Percentiles rank a stretch among this genome's conserved stretches.
Evolutionary conservation across 2,329 filamentous ascomycete genomes (phyloP).

Genomic region (Plectosphaerella plurivora): DNA sequence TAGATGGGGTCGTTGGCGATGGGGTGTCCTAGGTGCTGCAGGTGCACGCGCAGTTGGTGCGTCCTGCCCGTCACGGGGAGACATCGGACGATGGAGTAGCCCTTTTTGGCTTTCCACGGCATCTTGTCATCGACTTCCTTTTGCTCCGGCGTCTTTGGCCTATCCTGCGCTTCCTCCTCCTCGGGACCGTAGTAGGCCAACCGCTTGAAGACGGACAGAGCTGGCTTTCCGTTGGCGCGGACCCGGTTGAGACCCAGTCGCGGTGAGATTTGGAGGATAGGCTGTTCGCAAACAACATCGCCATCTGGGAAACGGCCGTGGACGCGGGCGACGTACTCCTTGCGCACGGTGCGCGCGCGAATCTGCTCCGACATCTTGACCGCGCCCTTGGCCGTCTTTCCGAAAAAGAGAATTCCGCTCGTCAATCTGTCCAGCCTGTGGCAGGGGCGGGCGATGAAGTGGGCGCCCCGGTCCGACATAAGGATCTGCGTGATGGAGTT

Average conservation of each 20-base stretch:
- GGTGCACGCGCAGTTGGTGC: constrained; percentile 89
- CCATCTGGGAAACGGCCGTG: constrained; percentile 88
- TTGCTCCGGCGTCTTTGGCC: constrained; percentile 17
- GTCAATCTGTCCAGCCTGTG: constrained; percentile 93
- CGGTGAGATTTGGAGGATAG: constrained; percentile 88
- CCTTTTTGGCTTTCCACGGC: constrained; percentile 54
- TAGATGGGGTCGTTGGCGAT: constrained; percentile 98
- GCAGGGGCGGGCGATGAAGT: constrained; percentile 64
- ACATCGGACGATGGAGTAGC: constrained; percentile 93
- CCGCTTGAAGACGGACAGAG: constrained; percentile 85
- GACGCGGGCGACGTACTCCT: constrained; percentile 92
- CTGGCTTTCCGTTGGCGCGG: constrained; percentile 86
- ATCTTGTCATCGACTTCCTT: constrained; percentile 18
- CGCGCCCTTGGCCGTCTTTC: constrained; percentile 77
- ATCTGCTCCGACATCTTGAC: constrained; percentile 75
- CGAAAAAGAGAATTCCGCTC: constrained; percentile 97
- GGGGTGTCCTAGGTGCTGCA: constrained; percentile 90
- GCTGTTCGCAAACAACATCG: constrained; percentile 87
- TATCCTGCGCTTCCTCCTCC: constrained; percentile 8
- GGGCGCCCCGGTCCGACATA: constrained; percentile 62
- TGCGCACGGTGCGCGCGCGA: constrained; percentile 74
- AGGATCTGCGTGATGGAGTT: constrained; percentile 95
- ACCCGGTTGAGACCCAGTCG: constrained; percentile 93
- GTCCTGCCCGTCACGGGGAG: constrained; percentile 90
- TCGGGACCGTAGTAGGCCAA: constrained; percentile 81